Evolutionary conservation across 2,329 filamentous ascomycete species (phyloP).

Genomic region (Anisogramma anomala): DNA sequence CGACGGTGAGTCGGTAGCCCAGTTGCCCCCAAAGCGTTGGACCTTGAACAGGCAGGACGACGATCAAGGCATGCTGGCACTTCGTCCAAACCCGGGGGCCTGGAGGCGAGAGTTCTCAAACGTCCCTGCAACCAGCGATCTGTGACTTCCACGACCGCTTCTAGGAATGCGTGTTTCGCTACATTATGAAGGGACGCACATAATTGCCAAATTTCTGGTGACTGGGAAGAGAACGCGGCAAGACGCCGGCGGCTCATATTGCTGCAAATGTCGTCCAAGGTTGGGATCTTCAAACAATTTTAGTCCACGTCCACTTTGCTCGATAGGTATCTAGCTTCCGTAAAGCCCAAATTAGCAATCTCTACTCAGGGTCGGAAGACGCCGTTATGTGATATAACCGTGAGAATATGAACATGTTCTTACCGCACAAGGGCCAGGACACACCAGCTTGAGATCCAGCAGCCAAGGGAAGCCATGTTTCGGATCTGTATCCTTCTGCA

Average conservation of each 20-base stretch:
- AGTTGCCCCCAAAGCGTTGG: slow-evolving; percentile 2
- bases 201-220: background rate
- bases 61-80: background rate
- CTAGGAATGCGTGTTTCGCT: background rate
- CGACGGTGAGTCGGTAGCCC: background rate
- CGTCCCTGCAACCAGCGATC: background rate
- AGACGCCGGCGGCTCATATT: background rate
- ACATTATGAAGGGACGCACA: background rate
- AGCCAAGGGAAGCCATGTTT: background rate
- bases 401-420: background rate
- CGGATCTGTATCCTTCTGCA: background rate
- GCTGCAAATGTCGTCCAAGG: background rate
- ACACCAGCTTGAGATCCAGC: background rate
- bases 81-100: slow-evolving; percentile 4
- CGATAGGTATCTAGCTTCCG: slow-evolving; percentile 7
- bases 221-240: background rate
- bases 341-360: slow-evolving; percentile 2
- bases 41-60: background rate
- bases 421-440: background rate
- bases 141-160: background rate
- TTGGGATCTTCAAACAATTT: background rate
- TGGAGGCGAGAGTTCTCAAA: background rate
- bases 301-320: slow-evolving; percentile 2
- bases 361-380: background rate
- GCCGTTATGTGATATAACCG: background rate